phyloP scores from a whole-genome alignment of 371 early-diverging fungal genomes.

The Mucor racemosus region DNA sequence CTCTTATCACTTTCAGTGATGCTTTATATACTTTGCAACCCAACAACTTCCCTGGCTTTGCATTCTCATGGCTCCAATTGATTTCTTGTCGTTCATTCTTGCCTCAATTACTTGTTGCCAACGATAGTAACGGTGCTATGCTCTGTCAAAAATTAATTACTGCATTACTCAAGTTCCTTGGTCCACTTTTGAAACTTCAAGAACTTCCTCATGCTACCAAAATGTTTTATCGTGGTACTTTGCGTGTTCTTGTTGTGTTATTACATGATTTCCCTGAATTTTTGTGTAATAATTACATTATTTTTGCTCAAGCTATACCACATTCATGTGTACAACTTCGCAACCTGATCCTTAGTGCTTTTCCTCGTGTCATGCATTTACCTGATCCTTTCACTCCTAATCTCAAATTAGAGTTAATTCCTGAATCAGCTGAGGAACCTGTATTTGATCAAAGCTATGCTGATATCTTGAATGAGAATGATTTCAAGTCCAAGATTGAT shows the following conservation, averaged over 20 bases:
- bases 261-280: constrained; percentile 98
- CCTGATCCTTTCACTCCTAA: constrained; percentile 96
- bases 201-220: constrained; percentile 73
- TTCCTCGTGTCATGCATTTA: constrained; percentile 91
- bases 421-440: constrained; percentile 67
- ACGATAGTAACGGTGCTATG: constrained; percentile 72
- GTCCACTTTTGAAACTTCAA: constrained; percentile 74
- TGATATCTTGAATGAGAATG: constrained; percentile 49
- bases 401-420: constrained; percentile 82
- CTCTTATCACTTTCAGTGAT: constrained; percentile 61
- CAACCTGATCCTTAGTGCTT: constrained; percentile 93
- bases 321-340: constrained; percentile 91
- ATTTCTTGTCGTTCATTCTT: constrained; percentile 90
- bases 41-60: constrained; percentile 88
- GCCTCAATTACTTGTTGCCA: constrained; percentile 73
- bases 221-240: constrained; percentile 85
- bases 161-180: constrained; percentile 82
- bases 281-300: constrained; percentile 86
- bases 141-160: constrained; percentile 81
- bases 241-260: constrained; percentile 88
- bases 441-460: constrained; percentile 62
- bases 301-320: constrained; percentile 91
- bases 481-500: constrained; percentile 72
- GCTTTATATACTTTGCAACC: constrained; percentile 88
- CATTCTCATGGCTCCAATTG: constrained; percentile 94